Evolutionary conservation across 1,284 basidiomycete genomes (phyloP).

Genomic region (Trametes sp.): DNA sequence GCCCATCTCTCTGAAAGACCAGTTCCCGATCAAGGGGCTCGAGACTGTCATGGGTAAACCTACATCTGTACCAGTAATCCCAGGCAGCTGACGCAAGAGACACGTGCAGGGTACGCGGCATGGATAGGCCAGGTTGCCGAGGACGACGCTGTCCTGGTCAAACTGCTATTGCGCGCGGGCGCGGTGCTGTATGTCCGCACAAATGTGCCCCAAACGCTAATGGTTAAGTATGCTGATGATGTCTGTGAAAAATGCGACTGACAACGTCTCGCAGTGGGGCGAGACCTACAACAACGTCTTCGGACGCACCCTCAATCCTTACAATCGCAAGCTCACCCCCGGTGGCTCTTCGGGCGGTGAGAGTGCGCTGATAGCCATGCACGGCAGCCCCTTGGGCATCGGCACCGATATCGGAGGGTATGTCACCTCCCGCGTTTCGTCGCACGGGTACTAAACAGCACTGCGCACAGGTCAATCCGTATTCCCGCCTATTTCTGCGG

Average conservation of each 20-base stretch:
- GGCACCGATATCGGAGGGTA: conserved; percentile 77
- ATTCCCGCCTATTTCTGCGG: conserved; percentile 86
- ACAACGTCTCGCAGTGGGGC: conserved; percentile 53
- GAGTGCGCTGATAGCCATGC: conserved; percentile 61
- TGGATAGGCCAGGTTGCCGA: conserved; percentile 37
- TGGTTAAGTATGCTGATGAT: conserved; percentile 21
- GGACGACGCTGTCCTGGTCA: conserved; percentile 51
- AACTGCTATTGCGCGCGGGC: conserved; percentile 65
- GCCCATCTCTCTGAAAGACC: conserved; percentile 57
- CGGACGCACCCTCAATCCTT: conserved; percentile 73
- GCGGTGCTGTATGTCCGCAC: conserved; percentile 76
- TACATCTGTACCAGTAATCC: conserved; percentile 3
- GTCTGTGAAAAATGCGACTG: conserved; percentile 3
- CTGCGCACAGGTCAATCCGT: conserved; percentile 47
- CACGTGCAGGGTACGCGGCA: conserved; percentile 40
- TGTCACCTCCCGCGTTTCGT: not conserved
- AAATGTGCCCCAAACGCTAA: conserved; percentile 73
- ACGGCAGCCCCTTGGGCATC: conserved; percentile 67
- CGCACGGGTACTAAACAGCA: too few species aligned
- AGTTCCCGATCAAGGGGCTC: conserved; percentile 61
- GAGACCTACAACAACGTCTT: conserved; percentile 72
- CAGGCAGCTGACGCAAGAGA: conserved; percentile 15
- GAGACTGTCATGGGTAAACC: conserved; percentile 61
- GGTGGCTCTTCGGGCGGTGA: conserved; percentile 74
- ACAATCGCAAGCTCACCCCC: conserved; percentile 57